Evolutionary conservation across 306 rosid genomes (phyloP), one percentile per base, ranked within the genome.

Genomic region (Alnus glutinosa): DNA sequence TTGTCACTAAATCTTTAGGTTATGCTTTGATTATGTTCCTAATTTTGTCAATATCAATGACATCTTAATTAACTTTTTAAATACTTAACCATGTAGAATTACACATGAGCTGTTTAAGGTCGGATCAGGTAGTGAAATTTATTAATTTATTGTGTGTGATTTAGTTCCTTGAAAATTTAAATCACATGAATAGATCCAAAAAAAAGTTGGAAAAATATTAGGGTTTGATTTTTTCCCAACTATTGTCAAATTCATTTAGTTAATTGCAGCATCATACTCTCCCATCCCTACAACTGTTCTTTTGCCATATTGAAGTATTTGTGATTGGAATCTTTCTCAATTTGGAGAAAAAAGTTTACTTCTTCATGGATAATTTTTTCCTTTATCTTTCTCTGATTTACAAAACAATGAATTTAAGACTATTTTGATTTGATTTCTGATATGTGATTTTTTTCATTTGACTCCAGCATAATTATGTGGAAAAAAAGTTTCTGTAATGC

Each of bases 401-500:
- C 15, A 32, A 30, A 32, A 62, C 13, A 30, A 11, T 13, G 69
- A 32, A 62, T 28, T 16, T 32, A 32, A 32, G 44, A 37, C 32
- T 62, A 64, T 64, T 14, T 64, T 16, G 37, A 15, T 64, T 37
- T 64, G 19, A 64, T 14, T 64, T 37, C 37, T 34, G 23, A 63
- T 75, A 19, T 0, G 12, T 70, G 66, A 70, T 71, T 32, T 70
- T 23, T 51, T 37, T 42, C 61, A 77, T 55, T 57, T n/a, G 71
- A 52, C 75, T 77, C 66, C 59, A 77, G 70, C 70, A 73, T 82
- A 42, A 49, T 70, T 58, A 55, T 78, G 19, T 69, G 30, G 75
- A 19, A 42, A 23, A 42, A 42, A 42, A 39, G 30, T 72, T 85
- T 57, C 54, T 81, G 49, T 64, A 19, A 52, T 91, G 87, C 86